These are phyloP conservation scores for Penicillium sp. DNA, from an alignment of 2,329 filamentous ascomycete genomes.

Conservation along the genomic window DNA sequence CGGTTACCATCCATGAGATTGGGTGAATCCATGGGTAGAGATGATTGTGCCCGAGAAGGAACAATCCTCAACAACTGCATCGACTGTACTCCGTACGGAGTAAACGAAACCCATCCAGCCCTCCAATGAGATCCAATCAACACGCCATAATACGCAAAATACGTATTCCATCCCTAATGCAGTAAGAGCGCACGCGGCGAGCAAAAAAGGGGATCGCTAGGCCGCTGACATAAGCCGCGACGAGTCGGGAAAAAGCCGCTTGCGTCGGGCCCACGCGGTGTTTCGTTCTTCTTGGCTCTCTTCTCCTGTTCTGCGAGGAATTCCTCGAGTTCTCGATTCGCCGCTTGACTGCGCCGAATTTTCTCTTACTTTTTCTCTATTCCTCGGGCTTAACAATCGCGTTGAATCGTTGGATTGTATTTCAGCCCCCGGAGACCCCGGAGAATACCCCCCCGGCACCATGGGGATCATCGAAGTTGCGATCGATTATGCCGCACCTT, in stretches of 20 bases:
- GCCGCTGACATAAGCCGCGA: slow-evolving; percentile 1
- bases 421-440: slow-evolving; percentile 4
- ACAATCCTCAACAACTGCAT: too few relatives aligned
- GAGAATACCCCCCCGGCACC: slow-evolving; percentile 12
- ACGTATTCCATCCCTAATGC: background rate
- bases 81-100: too few relatives aligned
- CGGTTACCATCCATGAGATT: too few relatives aligned
- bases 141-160: too few relatives aligned
- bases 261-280: too few relatives aligned
- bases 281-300: background rate
- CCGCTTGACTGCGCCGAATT: background rate
- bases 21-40: too few relatives aligned
- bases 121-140: too few relatives aligned
- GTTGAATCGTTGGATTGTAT: slow-evolving; percentile 7
- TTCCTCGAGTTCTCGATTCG: too few relatives aligned
- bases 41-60: too few relatives aligned
- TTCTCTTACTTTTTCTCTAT: background rate
- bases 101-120: too few relatives aligned
- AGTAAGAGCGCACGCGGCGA: background rate
- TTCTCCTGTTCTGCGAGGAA: background rate
- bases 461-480: slow-evolving; percentile 39
- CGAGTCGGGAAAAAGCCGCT: slow-evolving; percentile 6
- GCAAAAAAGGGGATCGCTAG: too few relatives aligned
- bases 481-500: slow-evolving; percentile 45
- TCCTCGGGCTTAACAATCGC: background rate